phyloP scores from a whole-genome alignment of 495 filamentous ascomycete genomes.

The Penicillium silybi region DNA sequence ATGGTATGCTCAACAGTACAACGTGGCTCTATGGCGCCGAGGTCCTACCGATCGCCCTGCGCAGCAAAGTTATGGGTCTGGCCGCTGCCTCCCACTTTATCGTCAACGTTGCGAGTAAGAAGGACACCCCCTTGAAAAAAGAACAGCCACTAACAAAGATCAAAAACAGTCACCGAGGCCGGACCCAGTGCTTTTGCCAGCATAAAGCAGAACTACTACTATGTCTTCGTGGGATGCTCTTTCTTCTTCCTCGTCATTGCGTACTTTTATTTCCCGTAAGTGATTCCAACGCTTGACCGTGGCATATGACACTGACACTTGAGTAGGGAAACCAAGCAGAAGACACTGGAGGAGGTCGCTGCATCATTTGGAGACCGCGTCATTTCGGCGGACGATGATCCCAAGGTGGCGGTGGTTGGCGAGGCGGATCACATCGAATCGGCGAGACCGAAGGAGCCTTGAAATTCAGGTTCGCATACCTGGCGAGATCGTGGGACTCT shows the following conservation, averaged over 20 bases:
- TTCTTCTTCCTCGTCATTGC: constrained; percentile 47
- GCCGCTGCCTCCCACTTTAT: constrained; percentile 55
- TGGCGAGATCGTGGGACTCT: background rate
- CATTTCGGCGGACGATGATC: constrained; percentile 34
- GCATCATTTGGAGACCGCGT: constrained; percentile 55
- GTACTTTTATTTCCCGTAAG: constrained; percentile 53
- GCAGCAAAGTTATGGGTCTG: constrained; percentile 58
- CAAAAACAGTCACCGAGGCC: constrained; percentile 48
- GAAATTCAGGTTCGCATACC: background rate
- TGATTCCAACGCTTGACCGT: background rate
- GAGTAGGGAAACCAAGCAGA: constrained; percentile 48
- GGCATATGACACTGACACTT: background rate
- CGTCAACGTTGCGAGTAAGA: constrained; percentile 52
- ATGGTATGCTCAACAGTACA: constrained; percentile 56
- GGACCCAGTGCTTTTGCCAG: constrained; percentile 56
- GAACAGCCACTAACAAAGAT: background rate
- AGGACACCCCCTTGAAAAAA: background rate
- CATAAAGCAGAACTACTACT: constrained; percentile 59
- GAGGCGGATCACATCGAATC: constrained; percentile 28
- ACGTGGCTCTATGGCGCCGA: constrained; percentile 61
- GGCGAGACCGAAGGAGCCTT: background rate
- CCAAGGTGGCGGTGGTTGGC: constrained; percentile 15
- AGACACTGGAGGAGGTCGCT: constrained; percentile 57
- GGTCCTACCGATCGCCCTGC: constrained; percentile 52
- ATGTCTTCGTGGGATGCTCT: constrained; percentile 53